Percentiles rank a stretch among this genome's conserved stretches.
Evolutionary conservation across 441 rosid genomes (phyloP).

Genomic region (Lagerstroemia fauriei): DNA sequence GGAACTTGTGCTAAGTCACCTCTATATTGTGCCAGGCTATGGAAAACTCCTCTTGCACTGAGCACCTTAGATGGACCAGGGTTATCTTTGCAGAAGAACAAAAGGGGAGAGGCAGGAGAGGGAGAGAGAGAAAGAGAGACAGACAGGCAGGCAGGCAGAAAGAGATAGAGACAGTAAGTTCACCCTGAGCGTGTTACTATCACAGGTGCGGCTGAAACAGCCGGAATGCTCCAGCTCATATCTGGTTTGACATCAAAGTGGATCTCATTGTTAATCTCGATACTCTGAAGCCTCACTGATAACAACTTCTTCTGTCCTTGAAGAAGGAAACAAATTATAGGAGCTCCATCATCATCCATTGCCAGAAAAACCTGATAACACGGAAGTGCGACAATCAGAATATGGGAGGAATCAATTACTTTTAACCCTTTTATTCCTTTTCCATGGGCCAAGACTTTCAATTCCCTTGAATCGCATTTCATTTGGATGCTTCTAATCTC

Average conservation of each 20-base stretch:
- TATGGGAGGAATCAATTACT: neutral
- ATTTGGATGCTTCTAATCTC: too few species aligned
- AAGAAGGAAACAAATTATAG: slow-evolving; percentile 81
- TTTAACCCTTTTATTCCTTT: neutral
- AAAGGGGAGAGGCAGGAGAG: neutral
- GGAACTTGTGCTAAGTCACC: neutral
- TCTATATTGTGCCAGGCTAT: neutral
- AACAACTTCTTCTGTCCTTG: slow-evolving; percentile 86
- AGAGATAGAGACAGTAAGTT: slow-evolving; percentile 25
- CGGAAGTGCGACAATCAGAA: neutral
- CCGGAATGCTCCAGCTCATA: slow-evolving; percentile 82
- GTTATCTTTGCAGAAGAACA: neutral
- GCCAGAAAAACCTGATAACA: slow-evolving; percentile 82
- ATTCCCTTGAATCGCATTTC: neutral
- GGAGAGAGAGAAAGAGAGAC: too few species aligned
- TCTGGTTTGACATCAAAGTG: slow-evolving; percentile 79
- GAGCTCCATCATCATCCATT: slow-evolving; percentile 75
- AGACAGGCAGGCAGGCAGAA: neutral
- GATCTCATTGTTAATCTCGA: slow-evolving; percentile 36
- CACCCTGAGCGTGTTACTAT: slow-evolving; percentile 82
- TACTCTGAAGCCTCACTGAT: slow-evolving; percentile 60
- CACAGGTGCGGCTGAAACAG: slow-evolving; percentile 88
- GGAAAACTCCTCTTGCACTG: neutral
- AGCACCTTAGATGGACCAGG: neutral
- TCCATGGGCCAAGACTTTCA: neutral